Evolutionary conservation across 192 early-diverging fungal genomes (phyloP).

Genomic region (Endogone sp.): DNA sequence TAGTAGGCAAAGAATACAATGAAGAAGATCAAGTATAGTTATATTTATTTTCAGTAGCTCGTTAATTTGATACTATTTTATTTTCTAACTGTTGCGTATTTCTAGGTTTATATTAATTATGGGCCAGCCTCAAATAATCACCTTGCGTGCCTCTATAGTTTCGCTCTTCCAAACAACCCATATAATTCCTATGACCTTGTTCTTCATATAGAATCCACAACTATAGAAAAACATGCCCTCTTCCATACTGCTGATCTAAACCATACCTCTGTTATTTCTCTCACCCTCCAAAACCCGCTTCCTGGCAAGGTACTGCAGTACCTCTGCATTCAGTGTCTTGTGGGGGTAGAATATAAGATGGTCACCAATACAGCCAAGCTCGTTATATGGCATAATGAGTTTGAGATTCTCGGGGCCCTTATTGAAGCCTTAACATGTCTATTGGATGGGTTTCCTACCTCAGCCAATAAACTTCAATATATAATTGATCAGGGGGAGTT

Average conservation of each 20-base stretch:
- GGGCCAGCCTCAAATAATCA: slow-evolving; percentile 23
- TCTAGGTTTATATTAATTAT: no score
- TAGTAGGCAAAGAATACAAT: slow-evolving; percentile 33
- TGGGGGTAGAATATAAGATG: no score
- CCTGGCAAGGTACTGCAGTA: slow-evolving; percentile 28
- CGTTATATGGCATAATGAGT: no score
- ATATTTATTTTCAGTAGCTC: not conserved
- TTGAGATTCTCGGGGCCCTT: no score
- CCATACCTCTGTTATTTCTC: slow-evolving; percentile 11
- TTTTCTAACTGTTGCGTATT: not conserved
- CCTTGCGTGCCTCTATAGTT: slow-evolving; percentile 33
- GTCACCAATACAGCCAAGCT: no score
- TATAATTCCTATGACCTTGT: slow-evolving; percentile 30
- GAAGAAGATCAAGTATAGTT: slow-evolving; percentile 16
- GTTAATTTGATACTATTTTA: slow-evolving; percentile 2
- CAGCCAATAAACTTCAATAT: no score
- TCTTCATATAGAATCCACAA: slow-evolving; percentile 25
- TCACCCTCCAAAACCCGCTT: slow-evolving; percentile 26
- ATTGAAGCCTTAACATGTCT: no score
- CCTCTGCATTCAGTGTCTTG: no score
- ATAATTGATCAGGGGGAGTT: no score
- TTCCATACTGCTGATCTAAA: slow-evolving; percentile 16
- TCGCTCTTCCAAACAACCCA: slow-evolving; percentile 27
- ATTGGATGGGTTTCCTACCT: no score
- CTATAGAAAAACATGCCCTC: slow-evolving; percentile 21